Base-by-base conservation (phyloP, 768 basidiomycete genomes). In the Collybia sordida region DNA sequence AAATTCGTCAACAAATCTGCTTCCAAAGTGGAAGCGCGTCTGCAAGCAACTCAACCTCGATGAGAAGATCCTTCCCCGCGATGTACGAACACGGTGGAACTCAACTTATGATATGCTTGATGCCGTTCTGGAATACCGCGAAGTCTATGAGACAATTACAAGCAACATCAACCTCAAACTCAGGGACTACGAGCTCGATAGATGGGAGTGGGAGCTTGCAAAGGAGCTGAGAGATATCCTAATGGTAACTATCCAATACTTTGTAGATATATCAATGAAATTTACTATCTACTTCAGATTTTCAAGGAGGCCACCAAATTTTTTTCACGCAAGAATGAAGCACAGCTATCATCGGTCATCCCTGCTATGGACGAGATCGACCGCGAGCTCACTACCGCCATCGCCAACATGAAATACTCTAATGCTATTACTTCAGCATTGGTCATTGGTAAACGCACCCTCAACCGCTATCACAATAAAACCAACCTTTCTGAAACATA, bases 71-170 rank as follows among this genome's bases (percentile, higher is more conserved):
- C 61, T 71, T 43, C 70, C 68, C 8, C 54, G 64, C 2, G 65
- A 74, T 53, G 66, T 72, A 1, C 19, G 45, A 9, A 69, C 68
- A 0, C 47, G 62, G 0, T 72, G 68, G 71, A 69, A 70, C 35
- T 71, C 64, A 6, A 67, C 62, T 0, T 71, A 54, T 36, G 49
- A 64, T 28, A 72, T 73, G 69, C 51, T 71, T 2, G 37, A 54
- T 2, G 56, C 64, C 41, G 61, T 63, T 0, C 14, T 66, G 1
- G 35, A 63, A 6, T 66, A 71, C 45, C 53, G 55, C 6, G 36
- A 21, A 3, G 65, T 60, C 2, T 27, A 67, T 23, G 47, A 64
- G 11, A 24, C 21, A 12, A 47, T 69, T 4, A 66, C 62, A 6
- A 45, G 14, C 14, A 47, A 58, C 31, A 21, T 42, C 6, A 18